Conservation (phyloP, 2,329 filamentous ascomycete genomes). For the Apiospora koreana region DNA sequence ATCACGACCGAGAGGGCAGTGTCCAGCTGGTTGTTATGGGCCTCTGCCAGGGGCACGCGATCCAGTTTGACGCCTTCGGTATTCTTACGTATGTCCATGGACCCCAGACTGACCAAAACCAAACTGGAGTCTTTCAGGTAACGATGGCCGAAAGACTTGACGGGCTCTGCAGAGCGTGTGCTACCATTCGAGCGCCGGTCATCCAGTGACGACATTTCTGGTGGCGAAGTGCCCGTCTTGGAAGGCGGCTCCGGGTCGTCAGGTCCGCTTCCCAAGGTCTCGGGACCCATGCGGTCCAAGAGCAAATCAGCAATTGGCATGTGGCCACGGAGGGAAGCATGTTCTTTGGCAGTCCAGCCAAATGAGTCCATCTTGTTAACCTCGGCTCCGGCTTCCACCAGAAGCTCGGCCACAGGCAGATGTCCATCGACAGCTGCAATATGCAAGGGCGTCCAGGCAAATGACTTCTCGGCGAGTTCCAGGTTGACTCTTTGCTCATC, state of each 20-base stretch:
- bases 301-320: conserved; percentile 76
- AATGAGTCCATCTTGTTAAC: conserved; percentile 77
- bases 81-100: conserved; percentile 88
- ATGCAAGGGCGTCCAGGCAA: conserved; percentile 94
- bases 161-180: conserved; percentile 66
- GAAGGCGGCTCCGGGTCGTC: conserved; percentile 27
- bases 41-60: conserved; percentile 81
- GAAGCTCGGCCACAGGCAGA: conserved; percentile 69
- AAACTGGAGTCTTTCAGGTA: conserved; percentile 89
- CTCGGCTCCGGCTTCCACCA: conserved; percentile 78
- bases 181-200: conserved; percentile 56
- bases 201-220: conserved; percentile 61
- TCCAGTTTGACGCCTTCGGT: conserved; percentile 83
- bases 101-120: conserved; percentile 88
- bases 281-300: conserved; percentile 48
- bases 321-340: conserved; percentile 88
- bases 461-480: conserved; percentile 78
- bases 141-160: conserved; percentile 95
- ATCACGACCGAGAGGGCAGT: conserved; percentile 91
- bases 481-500: conserved; percentile 71
- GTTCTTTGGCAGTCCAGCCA: conserved; percentile 92
- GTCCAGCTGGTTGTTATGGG: conserved; percentile 90
- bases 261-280: conserved; percentile 29
- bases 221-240: conserved; percentile 40
- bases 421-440: conserved; percentile 90